Evolutionary conservation across 2,329 filamentous ascomycete species (phyloP), one percentile per base, ranked within the genome.

Genomic region (Colletotrichum coccodes): DNA sequence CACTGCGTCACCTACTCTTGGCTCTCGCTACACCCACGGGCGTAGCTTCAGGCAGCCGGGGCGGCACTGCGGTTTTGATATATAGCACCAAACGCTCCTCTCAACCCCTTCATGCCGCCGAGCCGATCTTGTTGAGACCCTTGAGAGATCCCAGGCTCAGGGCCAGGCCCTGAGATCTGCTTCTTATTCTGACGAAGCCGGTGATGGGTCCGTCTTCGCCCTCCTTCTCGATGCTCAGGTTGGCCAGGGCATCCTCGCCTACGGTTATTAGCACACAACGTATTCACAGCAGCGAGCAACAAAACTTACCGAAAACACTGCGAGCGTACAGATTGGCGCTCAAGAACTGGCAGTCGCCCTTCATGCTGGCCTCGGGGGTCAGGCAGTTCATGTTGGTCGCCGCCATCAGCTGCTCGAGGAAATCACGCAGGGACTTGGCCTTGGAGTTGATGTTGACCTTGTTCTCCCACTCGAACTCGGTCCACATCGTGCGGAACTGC

Each of bases 371-470:
- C 78, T 98, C 96, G 3, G 96, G 96, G 7, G 96, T 99, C 76
- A 99, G 84, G 80, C 96, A 99, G 79, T 91, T 96, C 96, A 99
- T 99, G 82, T 99, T 98, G 61, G 96, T 99, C 79, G 93, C 95
- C 70, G 94, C 94, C 96, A 98, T 98, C 70, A 99, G 85, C 79
- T 97, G 92, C 74, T 94, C 92, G 72, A 99, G 84, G 89, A 99
- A 99, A 23, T 97, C 94, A 57, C 95, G 90, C 70, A 99, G 86
- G 32, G 90, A 92, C 85, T 95, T 97, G 73, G 94, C 94, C 86
- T 98, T 98, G 72, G 94, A 97, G 83, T 98, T 98, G 84, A 99
- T 98, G 84, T 99, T 99, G 81, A 99, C 95, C 89, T 99, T 99
- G 85, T 99, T 99, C 86, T 99, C 96, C 96, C 96, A 99, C 80